Evolutionary conservation across 805 yeast species (phyloP).

Genomic region (Zygoascus flipseniorum): DNA sequence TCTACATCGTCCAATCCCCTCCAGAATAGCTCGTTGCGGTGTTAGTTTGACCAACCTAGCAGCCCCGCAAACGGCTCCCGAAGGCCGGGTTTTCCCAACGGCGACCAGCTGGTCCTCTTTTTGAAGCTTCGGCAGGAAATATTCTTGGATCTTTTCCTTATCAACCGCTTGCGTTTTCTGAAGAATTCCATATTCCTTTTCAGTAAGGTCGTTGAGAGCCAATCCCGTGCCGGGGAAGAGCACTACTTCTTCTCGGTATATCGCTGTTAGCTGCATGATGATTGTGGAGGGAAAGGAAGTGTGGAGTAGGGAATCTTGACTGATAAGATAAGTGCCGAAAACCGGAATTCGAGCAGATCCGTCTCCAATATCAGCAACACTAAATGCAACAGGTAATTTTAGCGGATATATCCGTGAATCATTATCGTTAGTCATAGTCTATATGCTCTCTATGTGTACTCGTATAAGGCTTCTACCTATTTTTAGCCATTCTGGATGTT

Average conservation of each 20-base stretch:
- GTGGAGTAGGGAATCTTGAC: not conserved
- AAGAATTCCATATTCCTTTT: not conserved
- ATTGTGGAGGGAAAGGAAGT: not conserved
- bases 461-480: too few species aligned
- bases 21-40: not conserved
- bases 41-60: not conserved
- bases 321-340: not conserved
- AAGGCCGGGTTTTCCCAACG: not conserved
- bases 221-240: constrained; percentile 1
- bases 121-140: not conserved
- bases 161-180: not conserved
- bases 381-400: too few species aligned
- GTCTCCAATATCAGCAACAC: too few species aligned
- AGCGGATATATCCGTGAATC: too few species aligned
- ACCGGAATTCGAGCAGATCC: too few species aligned
- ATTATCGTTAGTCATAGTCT: too few species aligned
- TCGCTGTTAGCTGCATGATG: not conserved
- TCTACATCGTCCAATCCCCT: constrained; percentile 1
- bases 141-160: not conserved
- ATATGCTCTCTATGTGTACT: too few species aligned
- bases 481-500: too few species aligned
- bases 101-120: not conserved
- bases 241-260: not conserved
- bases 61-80: not conserved
- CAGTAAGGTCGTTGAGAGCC: not conserved